Conservation (phyloP, 495 filamentous ascomycete genomes). For the Penicillium maclennaniae region DNA sequence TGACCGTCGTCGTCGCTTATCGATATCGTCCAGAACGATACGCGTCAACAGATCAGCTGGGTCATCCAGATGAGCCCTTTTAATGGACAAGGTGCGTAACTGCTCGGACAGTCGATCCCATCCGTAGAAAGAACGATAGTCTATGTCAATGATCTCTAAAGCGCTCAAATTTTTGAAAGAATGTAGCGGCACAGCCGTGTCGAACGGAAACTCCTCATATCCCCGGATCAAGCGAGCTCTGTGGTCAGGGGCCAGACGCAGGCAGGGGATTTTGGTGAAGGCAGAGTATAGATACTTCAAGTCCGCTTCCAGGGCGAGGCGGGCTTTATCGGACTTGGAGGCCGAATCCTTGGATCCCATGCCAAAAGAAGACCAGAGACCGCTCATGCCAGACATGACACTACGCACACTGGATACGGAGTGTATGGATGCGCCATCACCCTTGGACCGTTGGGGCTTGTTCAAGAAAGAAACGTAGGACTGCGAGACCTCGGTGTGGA, state of each 20-base stretch:
- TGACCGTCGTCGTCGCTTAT: constrained; percentile 80
- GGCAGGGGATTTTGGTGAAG: constrained; percentile 95
- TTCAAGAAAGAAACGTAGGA: constrained; percentile 95
- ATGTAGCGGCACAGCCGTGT: constrained; percentile 91
- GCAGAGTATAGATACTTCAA: constrained; percentile 95
- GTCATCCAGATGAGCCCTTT: constrained; percentile 82
- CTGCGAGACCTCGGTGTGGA: constrained; percentile 79
- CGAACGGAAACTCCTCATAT: constrained; percentile 97
- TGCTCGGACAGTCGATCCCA: constrained; percentile 94
- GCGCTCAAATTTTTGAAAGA: constrained; percentile 94
- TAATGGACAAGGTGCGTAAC: constrained; percentile 83
- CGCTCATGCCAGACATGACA: constrained; percentile 93
- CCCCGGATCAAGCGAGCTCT: constrained; percentile 82
- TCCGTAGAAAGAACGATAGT: constrained; percentile 93
- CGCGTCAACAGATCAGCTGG: constrained; percentile 83
- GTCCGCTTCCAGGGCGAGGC: constrained; percentile 77
- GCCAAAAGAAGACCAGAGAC: constrained; percentile 84
- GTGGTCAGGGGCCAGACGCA: constrained; percentile 84
- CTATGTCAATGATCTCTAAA: constrained; percentile 89
- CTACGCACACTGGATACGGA: constrained; percentile 96
- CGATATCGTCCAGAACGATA: constrained; percentile 94
- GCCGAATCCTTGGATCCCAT: constrained; percentile 68
- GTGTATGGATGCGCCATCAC: constrained; percentile 84
- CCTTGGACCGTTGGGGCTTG: constrained; percentile 66
- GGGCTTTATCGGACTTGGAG: constrained; percentile 80